phyloP scores from a whole-genome alignment of 2,329 filamentous ascomycete species.

The Colletotrichum orbiculare region DNA sequence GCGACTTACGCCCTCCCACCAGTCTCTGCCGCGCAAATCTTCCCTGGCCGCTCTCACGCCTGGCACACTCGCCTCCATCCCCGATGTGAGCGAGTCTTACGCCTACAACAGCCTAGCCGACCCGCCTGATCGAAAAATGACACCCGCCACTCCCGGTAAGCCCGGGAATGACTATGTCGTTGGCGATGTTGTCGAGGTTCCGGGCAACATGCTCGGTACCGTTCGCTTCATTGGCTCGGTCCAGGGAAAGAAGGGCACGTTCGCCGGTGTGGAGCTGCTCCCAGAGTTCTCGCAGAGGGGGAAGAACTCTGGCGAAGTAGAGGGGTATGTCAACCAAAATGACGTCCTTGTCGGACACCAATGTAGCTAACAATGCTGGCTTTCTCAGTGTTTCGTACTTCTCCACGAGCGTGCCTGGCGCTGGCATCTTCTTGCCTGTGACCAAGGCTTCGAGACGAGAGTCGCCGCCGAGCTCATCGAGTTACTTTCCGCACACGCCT shows the following conservation, averaged over 20 bases:
- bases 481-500: constrained; percentile 73
- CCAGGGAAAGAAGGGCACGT: constrained; percentile 87
- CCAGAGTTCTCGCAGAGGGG: constrained; percentile 83
- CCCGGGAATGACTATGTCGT: constrained; percentile 69
- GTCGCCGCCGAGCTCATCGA: constrained; percentile 62
- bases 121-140: constrained; percentile 58
- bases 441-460: constrained; percentile 80
- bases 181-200: constrained; percentile 90
- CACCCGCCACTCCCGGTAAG: constrained; percentile 65
- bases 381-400: constrained; percentile 78
- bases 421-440: constrained; percentile 93
- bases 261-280: constrained; percentile 91
- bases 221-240: constrained; percentile 91
- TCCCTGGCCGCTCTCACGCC: constrained; percentile 77
- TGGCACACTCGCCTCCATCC: constrained; percentile 71
- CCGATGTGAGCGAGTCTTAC: constrained; percentile 74
- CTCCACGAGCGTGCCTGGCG: constrained; percentile 77
- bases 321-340: constrained; percentile 72
- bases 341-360: constrained; percentile 26
- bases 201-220: constrained; percentile 89
- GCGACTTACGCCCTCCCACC: constrained; percentile 50
- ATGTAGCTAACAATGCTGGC: constrained; percentile 38
- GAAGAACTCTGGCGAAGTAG: constrained; percentile 96
- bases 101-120: constrained; percentile 64
- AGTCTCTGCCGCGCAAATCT: constrained; percentile 72